Evolutionary conservation across 768 basidiomycete genomes (phyloP), one percentile per base, ranked within the genome.

Genomic region (Leucocoprinus sp.): DNA sequence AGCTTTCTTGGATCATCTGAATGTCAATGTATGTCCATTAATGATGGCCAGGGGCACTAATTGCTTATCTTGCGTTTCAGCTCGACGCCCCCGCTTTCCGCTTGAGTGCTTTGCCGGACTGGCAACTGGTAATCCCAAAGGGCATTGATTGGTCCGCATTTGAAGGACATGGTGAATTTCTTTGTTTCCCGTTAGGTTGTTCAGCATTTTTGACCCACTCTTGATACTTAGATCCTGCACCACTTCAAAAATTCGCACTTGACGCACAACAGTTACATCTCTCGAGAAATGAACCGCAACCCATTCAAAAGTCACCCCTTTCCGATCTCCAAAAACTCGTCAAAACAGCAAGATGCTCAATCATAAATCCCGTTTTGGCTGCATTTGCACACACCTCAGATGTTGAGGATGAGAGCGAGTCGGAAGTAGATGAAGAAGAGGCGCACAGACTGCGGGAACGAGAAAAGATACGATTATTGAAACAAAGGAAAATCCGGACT

Each of bases 61-160:
- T n/a, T 22, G 9, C 27, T 26, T 17, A 47, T 22, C 43, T 42
- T 17, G n/a, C 8, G 11, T 33, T 42, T 27, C 44, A 59, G 56
- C 58, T 61, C 48, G 53, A 57, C 49, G 55, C 60, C 49, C 46
- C 43, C 45, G 55, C 68, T 50, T 64, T 73, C 56, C 55, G 65
- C 38, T 52, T 82, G 36, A 74, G 72, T 49, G 67, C 70, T 27
- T 62, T 73, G 40, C 57, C 61, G 0, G 72, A 74, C 43, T 69
- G 70, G 26, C 62, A 65, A 18, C 64, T 75, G 2, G 54, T 37
- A 1, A 55, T 76, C 4, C 75, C 77, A 3, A 57, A 69, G 46
- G 67, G 68, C 24, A 65, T 87, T 37, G 67, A 86, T 51, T 89
- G 85, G 86, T 59, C 69, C 8, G 54, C 73, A 1, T 86, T 79